phyloP scores from a whole-genome alignment of 2,329 filamentous ascomycete species.

The Lecanicillium sp. region DNA sequence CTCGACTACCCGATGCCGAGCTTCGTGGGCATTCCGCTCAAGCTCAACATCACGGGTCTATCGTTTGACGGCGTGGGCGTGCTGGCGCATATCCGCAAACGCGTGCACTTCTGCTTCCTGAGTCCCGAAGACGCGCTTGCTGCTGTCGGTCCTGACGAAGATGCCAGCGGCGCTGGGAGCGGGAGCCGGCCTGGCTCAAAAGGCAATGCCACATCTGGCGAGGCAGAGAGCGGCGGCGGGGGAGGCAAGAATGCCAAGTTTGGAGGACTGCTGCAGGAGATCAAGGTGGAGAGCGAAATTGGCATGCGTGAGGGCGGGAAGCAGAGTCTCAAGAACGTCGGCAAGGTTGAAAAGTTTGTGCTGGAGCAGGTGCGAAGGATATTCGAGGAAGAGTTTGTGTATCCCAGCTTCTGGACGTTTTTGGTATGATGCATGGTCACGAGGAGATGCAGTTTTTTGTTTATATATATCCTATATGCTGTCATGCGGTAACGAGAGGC shows the following conservation, averaged over 20 bases:
- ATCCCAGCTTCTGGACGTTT: constrained; percentile 98
- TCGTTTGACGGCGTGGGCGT: constrained; percentile 95
- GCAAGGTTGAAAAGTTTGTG: constrained; percentile 96
- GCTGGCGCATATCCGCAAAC: constrained; percentile 80
- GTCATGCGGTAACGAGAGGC: background rate
- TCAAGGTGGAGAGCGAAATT: constrained; percentile 95
- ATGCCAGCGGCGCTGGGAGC: constrained; percentile 20
- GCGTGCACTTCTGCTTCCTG: constrained; percentile 90
- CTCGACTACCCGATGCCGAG: constrained; percentile 98
- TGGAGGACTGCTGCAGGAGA: constrained; percentile 81
- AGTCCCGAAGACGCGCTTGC: constrained; percentile 85
- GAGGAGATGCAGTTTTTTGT: background rate
- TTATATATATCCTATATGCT: background rate
- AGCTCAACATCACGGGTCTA: constrained; percentile 89
- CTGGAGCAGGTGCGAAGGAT: constrained; percentile 93
- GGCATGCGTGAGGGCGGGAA: constrained; percentile 85
- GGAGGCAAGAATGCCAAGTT: constrained; percentile 32
- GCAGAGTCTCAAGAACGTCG: constrained; percentile 95
- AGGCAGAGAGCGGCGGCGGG: constrained; percentile 22
- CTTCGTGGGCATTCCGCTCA: constrained; percentile 92
- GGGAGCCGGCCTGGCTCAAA: constrained; percentile 1
- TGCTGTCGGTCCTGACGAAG: constrained; percentile 50
- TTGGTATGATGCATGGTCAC: constrained; percentile 52
- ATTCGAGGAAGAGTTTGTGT: constrained; percentile 98
- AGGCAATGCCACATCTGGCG: constrained; percentile 15